Evolutionary conservation across 345 rosid genomes (phyloP).

Genomic region (Camelina sativa): DNA sequence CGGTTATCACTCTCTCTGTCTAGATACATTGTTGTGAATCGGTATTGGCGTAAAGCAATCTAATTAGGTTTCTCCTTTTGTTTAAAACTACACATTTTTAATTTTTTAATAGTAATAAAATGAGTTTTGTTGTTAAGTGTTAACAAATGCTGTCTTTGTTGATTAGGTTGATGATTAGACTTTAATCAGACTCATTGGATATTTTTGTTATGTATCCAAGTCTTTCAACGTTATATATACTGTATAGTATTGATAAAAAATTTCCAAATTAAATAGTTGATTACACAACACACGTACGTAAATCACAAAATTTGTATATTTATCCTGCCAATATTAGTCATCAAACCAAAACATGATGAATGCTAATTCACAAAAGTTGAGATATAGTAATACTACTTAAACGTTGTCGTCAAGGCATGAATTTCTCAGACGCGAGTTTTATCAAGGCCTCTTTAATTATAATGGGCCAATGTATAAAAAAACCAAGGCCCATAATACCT

Average conservation of each 20-base stretch:
- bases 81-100: not conserved
- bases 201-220: not conserved
- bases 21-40: not conserved
- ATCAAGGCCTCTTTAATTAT: not conserved
- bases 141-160: not conserved
- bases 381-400: not conserved
- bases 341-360: too few relatives aligned
- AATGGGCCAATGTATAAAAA: not conserved
- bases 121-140: not conserved
- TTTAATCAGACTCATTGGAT: not conserved
- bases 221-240: not conserved
- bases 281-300: not conserved
- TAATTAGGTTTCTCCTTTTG: not conserved
- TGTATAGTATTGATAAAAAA: not conserved
- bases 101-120: not conserved
- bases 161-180: not conserved
- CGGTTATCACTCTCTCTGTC: not conserved
- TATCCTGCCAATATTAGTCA: not conserved
- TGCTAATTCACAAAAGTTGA: not conserved
- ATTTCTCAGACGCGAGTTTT: not conserved
- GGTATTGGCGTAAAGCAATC: slow-evolving; percentile 1
- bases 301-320: not conserved
- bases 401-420: not conserved
- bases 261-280: not conserved
- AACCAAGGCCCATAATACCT: not conserved